Evolutionary conservation across 2,329 filamentous ascomycete genomes (phyloP).

Genomic region (Penicillium oxalicum): DNA sequence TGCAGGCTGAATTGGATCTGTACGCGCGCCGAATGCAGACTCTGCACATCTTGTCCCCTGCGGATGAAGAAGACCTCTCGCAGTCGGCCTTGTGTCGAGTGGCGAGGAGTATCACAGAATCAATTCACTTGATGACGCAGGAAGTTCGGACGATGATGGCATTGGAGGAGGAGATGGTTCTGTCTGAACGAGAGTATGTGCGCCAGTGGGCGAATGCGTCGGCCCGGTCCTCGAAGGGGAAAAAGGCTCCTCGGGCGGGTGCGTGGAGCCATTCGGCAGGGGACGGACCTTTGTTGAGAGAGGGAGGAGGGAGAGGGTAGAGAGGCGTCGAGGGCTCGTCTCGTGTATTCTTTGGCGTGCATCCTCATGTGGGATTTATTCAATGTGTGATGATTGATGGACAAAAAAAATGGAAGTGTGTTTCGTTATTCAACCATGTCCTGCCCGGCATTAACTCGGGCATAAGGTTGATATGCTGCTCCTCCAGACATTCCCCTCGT

Average conservation of each 20-base stretch:
- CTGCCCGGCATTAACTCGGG: too few relatives aligned
- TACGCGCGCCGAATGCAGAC: constrained; percentile 32
- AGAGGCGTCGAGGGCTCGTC: too few relatives aligned
- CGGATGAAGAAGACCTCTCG: constrained; percentile 19
- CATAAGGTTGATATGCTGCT: too few relatives aligned
- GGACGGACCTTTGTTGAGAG: background rate
- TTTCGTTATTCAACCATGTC: too few relatives aligned
- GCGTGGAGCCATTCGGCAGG: constrained; percentile 19
- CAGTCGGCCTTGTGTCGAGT: constrained; percentile 31
- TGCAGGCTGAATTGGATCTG: constrained; percentile 32
- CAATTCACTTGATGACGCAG: constrained; percentile 32
- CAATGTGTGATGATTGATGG: too few relatives aligned
- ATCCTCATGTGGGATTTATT: too few relatives aligned
- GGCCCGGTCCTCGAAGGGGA: constrained; percentile 7
- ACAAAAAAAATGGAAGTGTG: too few relatives aligned
- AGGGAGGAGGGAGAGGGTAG: background rate
- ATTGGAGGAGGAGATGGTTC: constrained; percentile 33
- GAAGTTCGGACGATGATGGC: constrained; percentile 32
- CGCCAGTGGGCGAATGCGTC: constrained; percentile 25
- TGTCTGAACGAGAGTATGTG: constrained; percentile 30
- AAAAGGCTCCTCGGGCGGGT: constrained; percentile 16
- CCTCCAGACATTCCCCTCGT: too few relatives aligned
- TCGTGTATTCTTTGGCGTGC: too few relatives aligned
- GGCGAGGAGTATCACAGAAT: constrained; percentile 23
- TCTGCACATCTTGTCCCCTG: constrained; percentile 31